Base-by-base conservation (phyloP, 371 early-diverging fungal species). In the Choanephora cucurbitarum region DNA sequence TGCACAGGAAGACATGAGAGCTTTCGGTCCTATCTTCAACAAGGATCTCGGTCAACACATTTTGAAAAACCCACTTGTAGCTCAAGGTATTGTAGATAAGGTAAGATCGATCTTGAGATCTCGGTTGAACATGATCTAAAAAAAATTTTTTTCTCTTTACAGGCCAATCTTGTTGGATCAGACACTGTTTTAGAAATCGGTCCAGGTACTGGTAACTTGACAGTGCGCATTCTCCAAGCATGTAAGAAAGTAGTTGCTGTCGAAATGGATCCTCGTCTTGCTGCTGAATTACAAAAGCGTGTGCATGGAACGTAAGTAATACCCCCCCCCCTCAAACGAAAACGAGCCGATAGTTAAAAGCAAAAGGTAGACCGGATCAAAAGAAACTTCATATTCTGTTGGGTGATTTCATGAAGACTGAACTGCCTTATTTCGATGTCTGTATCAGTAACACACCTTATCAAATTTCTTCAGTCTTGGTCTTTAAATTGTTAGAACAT, bases 381-480 rank as follows among this genome's bases (percentile, higher is more conserved):
- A 77, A 89, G 57, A 92, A 96, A 65, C 87, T 99, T 15, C 89
- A 99, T 58, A 90, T 99, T 42, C 86, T 98, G 71, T 89, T 97
- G 53, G 99, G 99, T 47, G 99, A 99, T 73, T 97, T 97, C 52
- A 89, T 99, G 72, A 96, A 98, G 78, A 90, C 90, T 33, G 94
- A 94, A 42, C 80, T 99, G 55, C 99, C 99, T 5, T 96, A 91
- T 76, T 99, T 99, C 81, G 99, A 99, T 71, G 90, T 99, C 44
- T 98, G 99, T 73, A 94, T 99, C 71, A 89, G 89, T 70, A 99
- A 99, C 82, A 98, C 99, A n/a, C 99, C 99, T 18, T 99, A 99
- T 78, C 99, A 99, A 73, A 97, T 97, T 49, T 95, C 98, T 11
- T 95, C 98, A 14, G 94, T 98, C 0, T 83, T 99, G 34, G 88